Evolutionary conservation across 2,329 filamentous ascomycete species (phyloP).

Genomic region (Onygenales sp.): DNA sequence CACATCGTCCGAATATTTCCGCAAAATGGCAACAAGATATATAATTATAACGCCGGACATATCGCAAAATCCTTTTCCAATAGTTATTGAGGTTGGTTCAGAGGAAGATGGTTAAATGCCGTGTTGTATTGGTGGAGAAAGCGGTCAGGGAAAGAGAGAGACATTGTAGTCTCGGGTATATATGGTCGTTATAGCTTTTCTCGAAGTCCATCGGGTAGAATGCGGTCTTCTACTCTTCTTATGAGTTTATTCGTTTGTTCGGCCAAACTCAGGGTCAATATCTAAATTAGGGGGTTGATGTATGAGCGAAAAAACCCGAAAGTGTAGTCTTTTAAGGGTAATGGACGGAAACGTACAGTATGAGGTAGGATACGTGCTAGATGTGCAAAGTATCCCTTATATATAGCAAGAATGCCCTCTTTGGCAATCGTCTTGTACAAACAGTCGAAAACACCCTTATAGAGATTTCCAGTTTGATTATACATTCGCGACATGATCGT

Average conservation of each 20-base stretch:
- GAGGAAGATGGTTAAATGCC: not conserved
- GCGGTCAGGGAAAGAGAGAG: not conserved
- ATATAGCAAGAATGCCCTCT: conserved; percentile 84
- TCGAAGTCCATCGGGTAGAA: conserved; percentile 40
- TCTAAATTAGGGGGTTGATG: conserved; percentile 34
- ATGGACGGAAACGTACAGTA: conserved; percentile 46
- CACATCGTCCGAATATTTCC: not conserved
- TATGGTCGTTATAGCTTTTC: conserved; percentile 34
- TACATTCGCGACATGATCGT: conserved; percentile 99
- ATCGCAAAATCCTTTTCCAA: not conserved
- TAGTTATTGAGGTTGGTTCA: not conserved
- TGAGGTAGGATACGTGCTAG: conserved; percentile 89
- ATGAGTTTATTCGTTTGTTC: conserved; percentile 96
- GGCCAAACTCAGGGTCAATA: conserved; percentile 82
- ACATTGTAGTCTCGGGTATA: not conserved
- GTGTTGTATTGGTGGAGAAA: not conserved
- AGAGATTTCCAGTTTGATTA: conserved; percentile 97
- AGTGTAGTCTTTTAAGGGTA: no score
- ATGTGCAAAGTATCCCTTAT: conserved; percentile 96
- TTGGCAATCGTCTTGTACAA: conserved; percentile 81
- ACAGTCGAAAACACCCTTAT: conserved; percentile 86
- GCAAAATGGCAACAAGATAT: not conserved
- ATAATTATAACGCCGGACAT: not conserved
- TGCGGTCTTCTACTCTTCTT: conserved; percentile 60
- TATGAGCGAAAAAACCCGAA: not conserved